These are phyloP conservation scores for Oidiodendron maius DNA, from an alignment of 495 filamentous ascomycete species.

Conservation along the genomic window DNA sequence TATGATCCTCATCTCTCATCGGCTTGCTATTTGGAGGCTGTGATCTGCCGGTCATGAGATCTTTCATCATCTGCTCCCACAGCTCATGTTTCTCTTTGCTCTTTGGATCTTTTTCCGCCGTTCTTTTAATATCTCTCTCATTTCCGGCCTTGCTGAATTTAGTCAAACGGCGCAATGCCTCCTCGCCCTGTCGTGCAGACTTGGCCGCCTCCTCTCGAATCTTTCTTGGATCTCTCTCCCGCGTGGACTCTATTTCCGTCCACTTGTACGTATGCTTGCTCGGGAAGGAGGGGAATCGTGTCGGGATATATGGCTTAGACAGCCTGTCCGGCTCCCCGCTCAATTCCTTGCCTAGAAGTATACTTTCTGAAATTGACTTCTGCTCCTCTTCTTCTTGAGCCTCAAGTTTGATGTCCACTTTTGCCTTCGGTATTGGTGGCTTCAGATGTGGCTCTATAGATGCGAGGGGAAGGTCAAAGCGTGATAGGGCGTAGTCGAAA, in stretches of 20 bases:
- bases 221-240: conserved; percentile 62
- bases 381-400: conserved; percentile 1
- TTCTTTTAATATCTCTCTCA: conserved; percentile 27
- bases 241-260: conserved; percentile 58
- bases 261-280: conserved; percentile 67
- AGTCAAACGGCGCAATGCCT: conserved; percentile 63
- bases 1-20: conserved; percentile 15
- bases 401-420: conserved; percentile 26
- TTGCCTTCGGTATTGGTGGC: conserved; percentile 28
- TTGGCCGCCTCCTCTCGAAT: conserved; percentile 69
- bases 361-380: conserved; percentile 21
- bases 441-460: conserved; percentile 38
- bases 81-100: conserved; percentile 26
- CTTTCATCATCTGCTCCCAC: conserved; percentile 31
- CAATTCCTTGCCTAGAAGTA: conserved; percentile 49
- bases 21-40: neutral
- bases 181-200: conserved; percentile 67
- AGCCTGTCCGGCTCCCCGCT: conserved; percentile 44
- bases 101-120: conserved; percentile 27
- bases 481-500: conserved; percentile 57
- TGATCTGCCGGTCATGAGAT: conserved; percentile 10
- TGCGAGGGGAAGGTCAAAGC: conserved; percentile 34
- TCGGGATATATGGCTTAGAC: conserved; percentile 51
- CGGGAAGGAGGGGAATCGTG: conserved; percentile 64
- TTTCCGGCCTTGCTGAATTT: conserved; percentile 31